A percentile compares a stretch with the other conserved stretches of the same genome.
phyloP scores from a whole-genome alignment of 2,329 filamentous ascomycete genomes.

The Trichophyton mentagrophytes region DNA sequence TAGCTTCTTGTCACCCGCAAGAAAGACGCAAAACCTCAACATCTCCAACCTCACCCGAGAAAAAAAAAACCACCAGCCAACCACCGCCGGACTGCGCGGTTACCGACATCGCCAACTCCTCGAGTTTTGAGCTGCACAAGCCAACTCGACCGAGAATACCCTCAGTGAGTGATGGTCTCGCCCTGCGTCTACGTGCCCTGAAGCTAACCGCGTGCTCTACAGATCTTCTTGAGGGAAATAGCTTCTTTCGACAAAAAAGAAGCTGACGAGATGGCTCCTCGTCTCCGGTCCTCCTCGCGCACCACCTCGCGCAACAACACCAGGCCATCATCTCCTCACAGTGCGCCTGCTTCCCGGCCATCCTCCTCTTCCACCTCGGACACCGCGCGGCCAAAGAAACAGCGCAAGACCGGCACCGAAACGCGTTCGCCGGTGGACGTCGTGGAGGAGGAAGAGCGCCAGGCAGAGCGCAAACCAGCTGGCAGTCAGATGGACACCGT shows the following conservation, averaged over 20 bases:
- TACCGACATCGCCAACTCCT: conserved; percentile 18
- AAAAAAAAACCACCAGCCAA: conserved; percentile 16
- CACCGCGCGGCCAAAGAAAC: conserved; percentile 21
- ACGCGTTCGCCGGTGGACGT: conserved; percentile 6
- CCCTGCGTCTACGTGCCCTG: conserved; percentile 7
- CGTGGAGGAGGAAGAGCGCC: conserved; percentile 13
- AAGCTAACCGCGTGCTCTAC: conserved; percentile 5
- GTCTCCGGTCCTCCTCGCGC: conserved; percentile 24
- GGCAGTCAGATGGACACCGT: conserved; percentile 2
- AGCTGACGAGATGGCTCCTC: conserved; percentile 21
- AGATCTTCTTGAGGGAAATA: not conserved
- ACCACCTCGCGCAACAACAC: conserved; percentile 20
- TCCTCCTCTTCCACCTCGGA: conserved; percentile 19
- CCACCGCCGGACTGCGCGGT: conserved; percentile 22
- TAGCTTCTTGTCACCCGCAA: conserved; percentile 2
- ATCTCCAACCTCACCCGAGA: conserved; percentile 6
- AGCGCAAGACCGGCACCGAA: conserved; percentile 20
- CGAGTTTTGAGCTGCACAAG: conserved; percentile 14
- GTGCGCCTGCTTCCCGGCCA: conserved; percentile 14
- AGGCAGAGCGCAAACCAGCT: conserved; percentile 9
- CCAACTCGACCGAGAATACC: conserved; percentile 16
- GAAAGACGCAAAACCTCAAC: conserved; percentile 5
- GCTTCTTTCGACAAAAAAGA: conserved; percentile 1
- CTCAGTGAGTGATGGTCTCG: conserved; percentile 16
- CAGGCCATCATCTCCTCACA: conserved; percentile 22